phyloP scores from a whole-genome alignment of 352 stramenopile species.

The Phytophthora chlamydospora region DNA sequence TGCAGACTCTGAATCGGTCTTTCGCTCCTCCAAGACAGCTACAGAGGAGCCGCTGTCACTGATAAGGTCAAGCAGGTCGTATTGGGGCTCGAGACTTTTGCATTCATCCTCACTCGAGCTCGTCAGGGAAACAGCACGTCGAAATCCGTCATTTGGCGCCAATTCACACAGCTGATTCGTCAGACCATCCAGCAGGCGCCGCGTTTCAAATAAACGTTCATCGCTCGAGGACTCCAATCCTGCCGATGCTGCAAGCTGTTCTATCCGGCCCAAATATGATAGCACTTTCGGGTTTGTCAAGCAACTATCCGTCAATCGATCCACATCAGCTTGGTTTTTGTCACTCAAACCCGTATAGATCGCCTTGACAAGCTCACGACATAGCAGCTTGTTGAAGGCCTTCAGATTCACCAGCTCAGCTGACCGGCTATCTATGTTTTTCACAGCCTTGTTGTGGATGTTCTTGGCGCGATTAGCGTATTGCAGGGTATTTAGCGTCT shows the following conservation, averaged over 20 bases:
- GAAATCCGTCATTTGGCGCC: slow-evolving; percentile 13
- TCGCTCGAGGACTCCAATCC: slow-evolving; percentile 30
- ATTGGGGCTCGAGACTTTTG: slow-evolving; percentile 14
- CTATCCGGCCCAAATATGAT: slow-evolving; percentile 60
- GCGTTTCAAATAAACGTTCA: slow-evolving; percentile 25
- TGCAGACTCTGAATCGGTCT: slow-evolving; percentile 6
- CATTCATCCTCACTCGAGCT: slow-evolving; percentile 21
- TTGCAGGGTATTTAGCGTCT: slow-evolving; percentile 86
- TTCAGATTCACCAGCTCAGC: slow-evolving; percentile 74
- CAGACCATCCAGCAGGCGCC: slow-evolving; percentile 27
- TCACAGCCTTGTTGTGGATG: slow-evolving; percentile 91
- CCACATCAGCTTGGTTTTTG: slow-evolving; percentile 22
- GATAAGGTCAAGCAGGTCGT: slow-evolving; percentile 30
- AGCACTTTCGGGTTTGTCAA: slow-evolving; percentile 57
- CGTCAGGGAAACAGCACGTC: slow-evolving; percentile 12
- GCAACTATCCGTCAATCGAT: slow-evolving; percentile 44
- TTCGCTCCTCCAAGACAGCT: slow-evolving; percentile 39
- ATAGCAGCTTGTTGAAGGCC: slow-evolving; percentile 70
- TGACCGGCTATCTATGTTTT: slow-evolving; percentile 87
- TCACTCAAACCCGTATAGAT: slow-evolving; percentile 42
- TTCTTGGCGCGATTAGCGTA: slow-evolving; percentile 90
- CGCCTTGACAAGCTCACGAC: slow-evolving; percentile 70
- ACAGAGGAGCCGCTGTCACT: slow-evolving; percentile 52
- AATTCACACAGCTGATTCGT: slow-evolving; percentile 27
- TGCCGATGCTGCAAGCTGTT: slow-evolving; percentile 47